Evolutionary conservation across 805 yeast species (phyloP).

Genomic region (Candida nonsorbophila): DNA sequence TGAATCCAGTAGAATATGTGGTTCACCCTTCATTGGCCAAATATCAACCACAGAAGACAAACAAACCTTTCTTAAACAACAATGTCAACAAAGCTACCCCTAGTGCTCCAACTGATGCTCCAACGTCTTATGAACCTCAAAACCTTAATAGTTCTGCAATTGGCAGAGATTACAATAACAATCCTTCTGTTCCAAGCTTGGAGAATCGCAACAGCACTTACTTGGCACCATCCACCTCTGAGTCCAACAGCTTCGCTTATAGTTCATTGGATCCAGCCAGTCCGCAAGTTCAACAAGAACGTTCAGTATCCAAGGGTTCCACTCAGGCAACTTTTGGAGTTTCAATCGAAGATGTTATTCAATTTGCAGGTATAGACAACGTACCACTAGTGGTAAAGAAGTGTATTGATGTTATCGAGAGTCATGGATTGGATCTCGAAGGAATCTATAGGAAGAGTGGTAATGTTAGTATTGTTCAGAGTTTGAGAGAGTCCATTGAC

Average conservation of each 20-base stretch:
- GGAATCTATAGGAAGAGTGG: slow-evolving; percentile 90
- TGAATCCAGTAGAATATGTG: slow-evolving; percentile 65
- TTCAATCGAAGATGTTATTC: slow-evolving; percentile 70
- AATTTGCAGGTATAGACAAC: slow-evolving; percentile 76
- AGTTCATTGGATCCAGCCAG: slow-evolving; percentile 31
- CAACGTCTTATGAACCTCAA: not conserved
- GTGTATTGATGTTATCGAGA: slow-evolving; percentile 83
- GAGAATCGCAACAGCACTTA: not conserved
- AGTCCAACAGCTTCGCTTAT: slow-evolving; percentile 7
- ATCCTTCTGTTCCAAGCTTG: not conserved
- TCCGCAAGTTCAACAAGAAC: slow-evolving; percentile 4
- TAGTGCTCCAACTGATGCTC: slow-evolving; percentile 1
- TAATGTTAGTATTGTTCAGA: slow-evolving; percentile 66
- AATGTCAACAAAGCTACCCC: slow-evolving; percentile 1
- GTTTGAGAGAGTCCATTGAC: slow-evolving; percentile 66
- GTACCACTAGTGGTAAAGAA: slow-evolving; percentile 88
- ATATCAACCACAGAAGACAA: slow-evolving; percentile 17
- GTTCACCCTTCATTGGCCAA: slow-evolving; percentile 61
- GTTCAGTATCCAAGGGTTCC: slow-evolving; percentile 6
- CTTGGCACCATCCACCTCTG: not conserved
- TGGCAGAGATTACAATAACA: not conserved
- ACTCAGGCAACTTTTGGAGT: slow-evolving; percentile 67
- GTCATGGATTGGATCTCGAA: slow-evolving; percentile 76
- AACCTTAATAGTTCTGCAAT: slow-evolving; percentile 1
- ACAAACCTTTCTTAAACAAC: slow-evolving; percentile 29